Base-by-base conservation (phyloP, 768 basidiomycete genomes). In the Mycena epipterygia region DNA sequence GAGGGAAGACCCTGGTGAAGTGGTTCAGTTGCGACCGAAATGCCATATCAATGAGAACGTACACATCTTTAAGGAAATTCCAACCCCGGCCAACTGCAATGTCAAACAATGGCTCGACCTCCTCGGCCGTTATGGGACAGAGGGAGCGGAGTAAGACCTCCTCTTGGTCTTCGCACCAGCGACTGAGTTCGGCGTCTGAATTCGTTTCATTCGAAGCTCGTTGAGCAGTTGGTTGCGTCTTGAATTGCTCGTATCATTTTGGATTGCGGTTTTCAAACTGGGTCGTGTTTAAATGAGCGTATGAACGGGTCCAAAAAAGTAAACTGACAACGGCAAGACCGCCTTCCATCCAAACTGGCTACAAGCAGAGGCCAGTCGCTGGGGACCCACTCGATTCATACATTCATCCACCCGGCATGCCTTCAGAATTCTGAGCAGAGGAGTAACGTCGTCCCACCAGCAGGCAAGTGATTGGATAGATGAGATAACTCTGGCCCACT, bases 401-500 rank as follows among this genome's bases (percentile, higher is more conserved):
- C 16, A 12, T 17, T 23, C 16, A n/a, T 49, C 60, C 14, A 52
- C 58, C 4, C 52, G 39, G 25, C 66, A 72, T 42, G 41, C 60
- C n/a, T 44, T 23, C 16, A 63, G 25, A 44, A 67, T 42, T n/a
- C 61, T 25, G 8, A 72, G 32, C 27, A 68, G 61, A 9, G 68
- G 55, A 2, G 14, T 32, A n/a, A 39, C 13, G 35, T 68, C 37
- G n/a, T 46, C 44, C 70, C 70, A 71, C n/a, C 61, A 30, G 13
- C 27, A 41, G 6, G 67, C 51, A n/a, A 25, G n/a, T 8, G 57
- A 39, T 9, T 33, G 52, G 21, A 72, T 41, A 19, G 57, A n/a
- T 5, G 5, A 5, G 25, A 56, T 25, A 25, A 56, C 33, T 16
- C 6, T 37, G 35, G 55, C 3, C 55, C 33, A 37, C 23, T 39